phyloP scores from a whole-genome alignment of 2,329 filamentous ascomycete genomes.

The Emmonsiellopsis sp. region DNA sequence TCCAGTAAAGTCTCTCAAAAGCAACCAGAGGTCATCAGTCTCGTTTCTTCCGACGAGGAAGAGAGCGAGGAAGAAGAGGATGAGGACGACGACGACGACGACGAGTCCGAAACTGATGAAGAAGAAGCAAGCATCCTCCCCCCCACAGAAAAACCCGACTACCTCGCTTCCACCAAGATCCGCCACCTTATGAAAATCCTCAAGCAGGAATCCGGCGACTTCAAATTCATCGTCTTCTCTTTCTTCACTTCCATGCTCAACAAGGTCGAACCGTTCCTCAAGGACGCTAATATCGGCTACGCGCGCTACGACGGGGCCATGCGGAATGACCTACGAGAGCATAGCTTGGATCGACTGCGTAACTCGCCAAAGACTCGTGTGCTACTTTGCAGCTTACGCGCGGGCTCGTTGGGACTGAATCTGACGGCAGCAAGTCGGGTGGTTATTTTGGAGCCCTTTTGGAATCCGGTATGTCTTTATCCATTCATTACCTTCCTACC shows the following conservation, averaged over 20 bases:
- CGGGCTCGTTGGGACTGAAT: conserved; percentile 86
- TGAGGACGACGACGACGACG: conserved; percentile 33
- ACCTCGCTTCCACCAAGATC: conserved; percentile 72
- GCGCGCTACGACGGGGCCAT: conserved; percentile 92
- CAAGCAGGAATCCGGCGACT: conserved; percentile 63
- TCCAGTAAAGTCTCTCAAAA: conserved; percentile 17
- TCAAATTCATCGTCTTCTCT: conserved; percentile 98
- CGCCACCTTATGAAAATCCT: conserved; percentile 75
- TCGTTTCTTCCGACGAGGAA: conserved; percentile 19
- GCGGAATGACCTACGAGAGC: conserved; percentile 87
- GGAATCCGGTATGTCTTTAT: conserved; percentile 67
- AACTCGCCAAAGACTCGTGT: conserved; percentile 68
- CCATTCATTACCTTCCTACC: background rate
- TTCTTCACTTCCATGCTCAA: conserved; percentile 98
- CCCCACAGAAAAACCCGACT: conserved; percentile 33
- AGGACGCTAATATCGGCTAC: conserved; percentile 63
- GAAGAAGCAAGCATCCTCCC: conserved; percentile 15
- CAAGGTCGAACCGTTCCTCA: conserved; percentile 85
- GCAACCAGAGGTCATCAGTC: conserved; percentile 21
- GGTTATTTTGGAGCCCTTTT: conserved; percentile 93
- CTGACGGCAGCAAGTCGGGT: conserved; percentile 88
- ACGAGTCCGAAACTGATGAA: conserved; percentile 29
- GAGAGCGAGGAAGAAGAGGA: conserved; percentile 18
- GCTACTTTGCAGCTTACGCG: conserved; percentile 86
- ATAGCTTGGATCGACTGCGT: conserved; percentile 67